Percentiles rank a stretch among this genome's conserved stretches.
Conservation (phyloP, 129 eudicot genomes). For the Helianthus tuberosus region DNA sequence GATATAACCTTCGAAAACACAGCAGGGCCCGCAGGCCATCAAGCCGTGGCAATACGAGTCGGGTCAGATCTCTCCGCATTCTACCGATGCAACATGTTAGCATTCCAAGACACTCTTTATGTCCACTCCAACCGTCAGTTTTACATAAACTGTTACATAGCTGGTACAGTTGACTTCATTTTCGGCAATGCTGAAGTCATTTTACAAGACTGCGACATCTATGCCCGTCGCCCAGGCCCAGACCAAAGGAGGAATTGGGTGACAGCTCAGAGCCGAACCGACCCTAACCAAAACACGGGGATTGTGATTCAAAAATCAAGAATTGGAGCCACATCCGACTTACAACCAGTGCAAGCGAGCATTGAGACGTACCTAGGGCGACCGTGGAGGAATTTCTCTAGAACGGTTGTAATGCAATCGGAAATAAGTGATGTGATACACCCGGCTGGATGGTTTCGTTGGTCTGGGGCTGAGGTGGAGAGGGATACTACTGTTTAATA, state of each 20-base stretch:
- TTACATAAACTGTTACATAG: slow-evolving; percentile 53
- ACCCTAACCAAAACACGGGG: slow-evolving; percentile 91
- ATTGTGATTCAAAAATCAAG: slow-evolving; percentile 70
- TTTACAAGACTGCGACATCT: slow-evolving; percentile 79
- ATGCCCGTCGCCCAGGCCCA: slow-evolving; percentile 66
- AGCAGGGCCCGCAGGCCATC: too few relatives aligned
- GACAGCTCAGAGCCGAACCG: slow-evolving; percentile 88
- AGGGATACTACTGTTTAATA: slow-evolving; percentile 51
- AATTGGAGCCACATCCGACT: slow-evolving; percentile 72
- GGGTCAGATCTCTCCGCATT: slow-evolving; percentile 81
- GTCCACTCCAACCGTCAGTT: slow-evolving; percentile 89
- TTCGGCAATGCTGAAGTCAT: slow-evolving; percentile 85
- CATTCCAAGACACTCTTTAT: slow-evolving; percentile 87
- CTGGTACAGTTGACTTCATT: slow-evolving; percentile 89
- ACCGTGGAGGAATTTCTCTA: slow-evolving; percentile 78
- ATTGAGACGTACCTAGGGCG: slow-evolving; percentile 73
- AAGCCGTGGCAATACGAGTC: slow-evolving; percentile 67
- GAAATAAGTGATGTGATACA: slow-evolving; percentile 53
- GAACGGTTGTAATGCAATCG: slow-evolving; percentile 77
- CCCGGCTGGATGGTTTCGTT: slow-evolving; percentile 81
- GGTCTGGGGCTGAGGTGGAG: slow-evolving; percentile 61
- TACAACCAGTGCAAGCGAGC: slow-evolving; percentile 45
- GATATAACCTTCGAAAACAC: too few relatives aligned
- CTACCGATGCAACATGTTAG: slow-evolving; percentile 66
- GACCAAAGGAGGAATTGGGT: slow-evolving; percentile 67